phyloP scores from a whole-genome alignment of 257 asterid species.

The Nyctanthes arbortristis region DNA sequence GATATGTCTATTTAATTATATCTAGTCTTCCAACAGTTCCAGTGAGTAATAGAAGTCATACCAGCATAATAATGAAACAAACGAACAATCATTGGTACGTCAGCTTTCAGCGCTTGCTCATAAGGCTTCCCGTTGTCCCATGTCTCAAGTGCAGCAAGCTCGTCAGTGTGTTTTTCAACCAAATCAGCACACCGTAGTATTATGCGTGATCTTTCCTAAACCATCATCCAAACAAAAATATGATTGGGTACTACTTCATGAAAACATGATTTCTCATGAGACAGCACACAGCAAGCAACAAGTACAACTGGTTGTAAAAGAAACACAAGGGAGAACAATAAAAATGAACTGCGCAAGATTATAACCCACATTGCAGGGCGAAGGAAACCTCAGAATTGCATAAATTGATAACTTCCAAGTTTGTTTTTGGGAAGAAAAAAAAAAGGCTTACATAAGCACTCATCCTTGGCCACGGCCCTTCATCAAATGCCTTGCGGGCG shows the following conservation, averaged over 20 bases:
- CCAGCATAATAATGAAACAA: slow-evolving; percentile 85
- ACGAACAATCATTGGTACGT: slow-evolving; percentile 83
- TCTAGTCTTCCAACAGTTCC: no score
- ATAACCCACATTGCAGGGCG: no score
- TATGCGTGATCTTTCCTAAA: slow-evolving; percentile 76
- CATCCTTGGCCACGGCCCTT: slow-evolving; percentile 95
- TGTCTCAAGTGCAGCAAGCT: slow-evolving; percentile 84
- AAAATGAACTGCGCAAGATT: no score
- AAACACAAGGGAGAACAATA: not conserved
- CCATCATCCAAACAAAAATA: not conserved
- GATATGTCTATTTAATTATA: no score
- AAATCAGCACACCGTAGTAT: slow-evolving; percentile 79
- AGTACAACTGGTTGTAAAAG: not conserved
- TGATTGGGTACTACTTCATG: no score
- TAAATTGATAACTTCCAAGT: no score
- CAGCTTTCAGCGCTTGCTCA: slow-evolving; percentile 65
- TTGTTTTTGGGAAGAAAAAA: no score
- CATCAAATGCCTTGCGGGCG: slow-evolving; percentile 96
- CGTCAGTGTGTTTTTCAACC: slow-evolving; percentile 80
- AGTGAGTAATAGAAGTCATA: slow-evolving; percentile 9
- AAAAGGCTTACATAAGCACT: slow-evolving; percentile 68
- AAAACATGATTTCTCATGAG: not conserved
- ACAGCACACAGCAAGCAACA: not conserved
- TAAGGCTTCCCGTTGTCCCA: slow-evolving; percentile 90
- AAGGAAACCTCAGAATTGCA: no score